These are phyloP conservation scores for Leccinum variicolor DNA, from an alignment of 768 basidiomycete species.

Conservation along the genomic window DNA sequence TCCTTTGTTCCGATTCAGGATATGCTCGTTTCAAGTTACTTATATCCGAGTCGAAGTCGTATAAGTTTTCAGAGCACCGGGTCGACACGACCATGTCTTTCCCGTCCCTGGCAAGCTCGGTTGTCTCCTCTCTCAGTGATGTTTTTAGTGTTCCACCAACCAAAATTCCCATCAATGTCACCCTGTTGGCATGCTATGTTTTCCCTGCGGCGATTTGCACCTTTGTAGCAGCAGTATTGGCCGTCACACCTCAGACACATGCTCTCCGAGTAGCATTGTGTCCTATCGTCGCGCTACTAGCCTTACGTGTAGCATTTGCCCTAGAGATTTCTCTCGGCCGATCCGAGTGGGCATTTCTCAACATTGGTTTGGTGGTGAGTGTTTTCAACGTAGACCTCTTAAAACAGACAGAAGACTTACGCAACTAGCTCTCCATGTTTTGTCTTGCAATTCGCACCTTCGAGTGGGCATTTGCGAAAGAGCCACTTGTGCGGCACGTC, in stretches of 20 bases:
- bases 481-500: slow-evolving; percentile 12
- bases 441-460: slow-evolving; percentile 9
- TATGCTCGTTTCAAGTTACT: not conserved
- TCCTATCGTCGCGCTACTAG: slow-evolving; percentile 41
- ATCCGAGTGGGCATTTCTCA: not conserved
- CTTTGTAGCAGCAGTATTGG: slow-evolving; percentile 47
- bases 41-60: not conserved
- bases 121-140: not conserved
- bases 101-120: too few species aligned
- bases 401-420: not conserved
- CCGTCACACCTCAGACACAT: slow-evolving; percentile 43
- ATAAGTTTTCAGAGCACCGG: not conserved
- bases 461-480: slow-evolving; percentile 13
- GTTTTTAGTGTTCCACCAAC: slow-evolving; percentile 5
- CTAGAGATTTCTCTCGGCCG: slow-evolving; percentile 10
- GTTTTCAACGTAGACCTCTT: not conserved
- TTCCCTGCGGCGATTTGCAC: slow-evolving; percentile 44
- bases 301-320: slow-evolving; percentile 36
- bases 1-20: not conserved
- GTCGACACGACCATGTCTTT: not conserved
- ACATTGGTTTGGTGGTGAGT: slow-evolving; percentile 14
- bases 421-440: slow-evolving; percentile 15
- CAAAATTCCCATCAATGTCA: slow-evolving; percentile 27
- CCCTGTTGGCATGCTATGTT: slow-evolving; percentile 35
- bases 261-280: slow-evolving; percentile 43